Base-by-base conservation (phyloP, 1,284 basidiomycete genomes). In the Athelia sp. region DNA sequence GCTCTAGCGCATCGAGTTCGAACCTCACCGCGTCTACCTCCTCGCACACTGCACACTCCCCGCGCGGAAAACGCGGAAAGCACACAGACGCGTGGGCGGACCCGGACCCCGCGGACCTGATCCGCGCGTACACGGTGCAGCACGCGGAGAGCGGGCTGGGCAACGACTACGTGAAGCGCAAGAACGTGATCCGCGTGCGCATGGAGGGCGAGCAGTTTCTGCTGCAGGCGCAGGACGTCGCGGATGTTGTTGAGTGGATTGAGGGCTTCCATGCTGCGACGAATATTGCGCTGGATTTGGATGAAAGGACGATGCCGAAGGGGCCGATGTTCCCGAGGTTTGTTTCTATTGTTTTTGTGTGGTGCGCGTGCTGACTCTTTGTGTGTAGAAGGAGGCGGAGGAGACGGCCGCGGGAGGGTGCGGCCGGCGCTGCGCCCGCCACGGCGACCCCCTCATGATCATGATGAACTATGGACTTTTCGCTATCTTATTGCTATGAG, bases 191-290 rank as follows among this genome's bases (percentile, higher is more conserved):
- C n/a, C 79, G 96, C 22, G 82, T 98, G 29, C 73, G 97, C 50
- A 76, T 93, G 58, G 93, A 96, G 64, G 95, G 95, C 13, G 92
- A 99, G 73, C 96, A 99, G 72, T 99, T 99, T 68, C 72, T 99
- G 62, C 64, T 99, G 54, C 97, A 99, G 70, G 91, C 92, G 2
- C 82, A 80, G 48, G 88, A 91, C 63, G 87, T 95, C 43, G 78
- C 82, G 32, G 83, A 85, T 43, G 93, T 97, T 9, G 91, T 99
- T 40, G 84, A 91, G 56, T 96, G 95, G 93, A 96, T 99, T 58
- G 96, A 99, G 84, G 87, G 85, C 13, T 76, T 98, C 50, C 95
- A 98, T 72, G 89, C 94, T 36, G 90, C 92, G 1, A 87, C 91
- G n/a, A 97, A 97, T 65, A 85, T 98, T 45, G 78, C 93, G 2